Conservation (phyloP, 1,284 basidiomycete genomes). For the Ustilago cynodontis region DNA sequence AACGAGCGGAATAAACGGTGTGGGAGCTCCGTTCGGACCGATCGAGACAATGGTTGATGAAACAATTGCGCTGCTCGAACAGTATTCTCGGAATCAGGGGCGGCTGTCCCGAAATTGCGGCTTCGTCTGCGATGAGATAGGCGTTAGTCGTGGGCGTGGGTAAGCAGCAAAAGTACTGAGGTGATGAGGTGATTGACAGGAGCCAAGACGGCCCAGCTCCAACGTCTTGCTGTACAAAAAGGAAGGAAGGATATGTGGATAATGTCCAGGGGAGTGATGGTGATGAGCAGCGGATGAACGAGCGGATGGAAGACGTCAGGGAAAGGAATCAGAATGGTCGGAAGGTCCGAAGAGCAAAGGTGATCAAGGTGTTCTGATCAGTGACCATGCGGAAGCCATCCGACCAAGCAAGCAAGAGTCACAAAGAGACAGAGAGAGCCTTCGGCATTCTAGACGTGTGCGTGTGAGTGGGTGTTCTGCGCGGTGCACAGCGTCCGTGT, state of each 20-base stretch:
- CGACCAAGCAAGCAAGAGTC: not conserved
- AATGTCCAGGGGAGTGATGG: not conserved
- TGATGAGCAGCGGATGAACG: not conserved
- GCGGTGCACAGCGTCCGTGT: conserved; percentile 1
- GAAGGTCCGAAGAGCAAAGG: conserved; percentile 7
- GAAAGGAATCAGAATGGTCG: not conserved
- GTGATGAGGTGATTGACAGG: not conserved
- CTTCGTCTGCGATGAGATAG: not conserved
- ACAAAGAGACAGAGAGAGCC: conserved; percentile 1
- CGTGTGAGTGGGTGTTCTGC: conserved; percentile 1
- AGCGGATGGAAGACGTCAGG: not conserved
- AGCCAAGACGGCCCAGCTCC: too few relatives aligned
- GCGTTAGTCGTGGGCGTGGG: not conserved
- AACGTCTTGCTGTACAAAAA: too few relatives aligned
- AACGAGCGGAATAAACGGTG: not conserved
- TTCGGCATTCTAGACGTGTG: not conserved
- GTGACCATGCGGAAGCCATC: not conserved
- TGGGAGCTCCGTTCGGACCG: too few relatives aligned
- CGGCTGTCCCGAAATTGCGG: not conserved
- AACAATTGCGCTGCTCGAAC: not conserved
- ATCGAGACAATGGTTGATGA: not conserved
- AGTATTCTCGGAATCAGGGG: not conserved
- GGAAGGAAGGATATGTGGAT: not conserved
- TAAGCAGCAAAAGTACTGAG: not conserved
- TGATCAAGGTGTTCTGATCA: not conserved